Conservation (phyloP, 352 stramenopile species). For the Phytophthora rubi region DNA sequence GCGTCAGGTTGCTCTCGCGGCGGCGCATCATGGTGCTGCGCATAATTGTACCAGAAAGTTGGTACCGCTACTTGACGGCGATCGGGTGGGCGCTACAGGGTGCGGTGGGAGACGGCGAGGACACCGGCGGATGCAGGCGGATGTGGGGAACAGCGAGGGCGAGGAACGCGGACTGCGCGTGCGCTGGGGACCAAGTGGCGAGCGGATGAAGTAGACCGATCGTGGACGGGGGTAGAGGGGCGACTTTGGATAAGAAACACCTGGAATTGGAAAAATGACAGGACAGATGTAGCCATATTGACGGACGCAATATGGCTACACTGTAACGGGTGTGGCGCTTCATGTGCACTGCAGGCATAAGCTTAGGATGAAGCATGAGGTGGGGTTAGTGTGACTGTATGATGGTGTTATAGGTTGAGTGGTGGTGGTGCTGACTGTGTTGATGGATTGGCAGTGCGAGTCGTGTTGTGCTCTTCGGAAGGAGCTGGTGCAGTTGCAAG, state of each 20-base stretch:
- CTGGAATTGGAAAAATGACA: neutral
- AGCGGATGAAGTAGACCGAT: conserved; percentile 4
- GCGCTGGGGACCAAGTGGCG: neutral
- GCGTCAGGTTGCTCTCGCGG: conserved; percentile 75
- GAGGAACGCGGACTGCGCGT: neutral
- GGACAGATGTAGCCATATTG: conserved; percentile 15
- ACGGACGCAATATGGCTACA: neutral
- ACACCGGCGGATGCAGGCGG: conserved; percentile 1
- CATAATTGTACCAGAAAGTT: conserved; percentile 27
- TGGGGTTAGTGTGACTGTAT: no score
- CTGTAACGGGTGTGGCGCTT: conserved; percentile 14
- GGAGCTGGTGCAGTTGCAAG: conserved; percentile 28
- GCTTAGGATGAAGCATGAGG: no score
- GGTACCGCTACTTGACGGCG: conserved; percentile 15
- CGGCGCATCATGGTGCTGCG: conserved; percentile 45
- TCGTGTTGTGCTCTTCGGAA: conserved; percentile 19
- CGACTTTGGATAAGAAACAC: neutral
- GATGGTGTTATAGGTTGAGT: no score
- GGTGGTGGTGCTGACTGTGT: neutral
- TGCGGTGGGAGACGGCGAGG: neutral
- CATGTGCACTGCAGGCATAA: neutral
- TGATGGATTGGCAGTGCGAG: conserved; percentile 17
- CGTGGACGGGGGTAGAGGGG: neutral
- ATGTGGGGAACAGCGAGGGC: conserved; percentile 5
- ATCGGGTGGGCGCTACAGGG: neutral